A percentile compares a stretch with the other conserved stretches of the same genome.
Conservation (phyloP, 2,329 filamentous ascomycete species). For the Periconia sp. region DNA sequence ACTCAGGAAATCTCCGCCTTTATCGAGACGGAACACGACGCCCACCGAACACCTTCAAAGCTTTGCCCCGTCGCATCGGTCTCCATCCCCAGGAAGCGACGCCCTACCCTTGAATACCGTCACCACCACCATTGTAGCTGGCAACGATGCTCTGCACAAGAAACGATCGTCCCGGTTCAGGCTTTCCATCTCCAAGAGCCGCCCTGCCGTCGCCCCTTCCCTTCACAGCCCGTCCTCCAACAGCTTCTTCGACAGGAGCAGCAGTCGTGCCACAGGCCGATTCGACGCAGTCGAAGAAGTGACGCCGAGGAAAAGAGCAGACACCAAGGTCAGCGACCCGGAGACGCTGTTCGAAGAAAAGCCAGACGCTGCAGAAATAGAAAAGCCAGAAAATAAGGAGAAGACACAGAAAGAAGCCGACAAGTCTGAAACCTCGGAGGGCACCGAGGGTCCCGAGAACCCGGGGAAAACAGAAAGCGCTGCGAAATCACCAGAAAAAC, state of each 20-base stretch:
- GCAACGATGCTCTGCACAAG: conserved; percentile 1
- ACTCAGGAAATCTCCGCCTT: conserved; percentile 5
- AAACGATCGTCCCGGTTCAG: conserved; percentile 7
- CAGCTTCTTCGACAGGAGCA: conserved; percentile 3
- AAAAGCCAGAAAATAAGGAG: background rate
- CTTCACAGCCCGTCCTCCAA: background rate
- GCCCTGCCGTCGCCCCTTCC: background rate
- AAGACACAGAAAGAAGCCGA: background rate
- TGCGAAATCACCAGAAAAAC: background rate
- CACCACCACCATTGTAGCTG: conserved; percentile 9
- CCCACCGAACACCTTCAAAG: conserved; percentile 10
- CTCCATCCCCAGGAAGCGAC: background rate
- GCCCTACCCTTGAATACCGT: conserved; percentile 4
- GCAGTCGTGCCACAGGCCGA: conserved; percentile 4
- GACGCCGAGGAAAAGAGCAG: conserved; percentile 4
- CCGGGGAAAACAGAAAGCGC: background rate
- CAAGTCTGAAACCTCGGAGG: background rate
- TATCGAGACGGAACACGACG: conserved; percentile 15
- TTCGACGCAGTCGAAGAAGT: background rate
- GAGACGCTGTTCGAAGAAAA: conserved; percentile 9
- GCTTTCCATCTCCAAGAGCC: conserved; percentile 6
- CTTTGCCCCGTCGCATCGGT: background rate
- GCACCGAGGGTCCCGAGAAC: background rate
- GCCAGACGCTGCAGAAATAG: conserved; percentile 4
- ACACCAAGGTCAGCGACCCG: conserved; percentile 3